Conservation (phyloP, 331 rosid genomes). For the Stylosanthes scabra region DNA sequence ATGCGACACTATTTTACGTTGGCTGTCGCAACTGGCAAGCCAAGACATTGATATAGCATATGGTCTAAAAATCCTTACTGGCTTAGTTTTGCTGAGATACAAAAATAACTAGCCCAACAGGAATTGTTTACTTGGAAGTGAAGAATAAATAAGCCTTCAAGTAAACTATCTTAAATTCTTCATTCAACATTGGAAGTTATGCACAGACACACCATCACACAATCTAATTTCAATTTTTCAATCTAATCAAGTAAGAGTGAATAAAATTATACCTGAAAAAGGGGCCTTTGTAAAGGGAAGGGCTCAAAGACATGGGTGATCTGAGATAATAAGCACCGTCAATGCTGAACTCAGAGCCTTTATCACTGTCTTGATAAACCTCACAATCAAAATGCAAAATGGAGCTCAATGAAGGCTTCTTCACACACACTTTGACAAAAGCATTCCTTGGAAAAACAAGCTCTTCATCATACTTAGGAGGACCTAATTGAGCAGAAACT, state of each 20-base stretch:
- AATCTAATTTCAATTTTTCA: no score
- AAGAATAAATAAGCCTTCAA: no score
- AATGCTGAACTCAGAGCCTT: conserved; percentile 53
- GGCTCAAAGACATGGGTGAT: conserved; percentile 42
- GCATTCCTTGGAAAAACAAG: conserved; percentile 55
- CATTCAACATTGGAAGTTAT: no score
- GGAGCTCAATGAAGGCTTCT: conserved; percentile 67
- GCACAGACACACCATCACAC: no score
- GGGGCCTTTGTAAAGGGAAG: conserved; percentile 71
- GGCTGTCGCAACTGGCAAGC: no score
- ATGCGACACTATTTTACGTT: no score
- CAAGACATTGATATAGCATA: neutral
- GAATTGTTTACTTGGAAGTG: no score
- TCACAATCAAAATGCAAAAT: conserved; percentile 77
- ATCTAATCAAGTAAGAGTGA: no score
- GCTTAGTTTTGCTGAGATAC: conserved; percentile 4
- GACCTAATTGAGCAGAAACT: conserved; percentile 70
- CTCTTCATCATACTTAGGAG: conserved; percentile 40
- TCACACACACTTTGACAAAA: conserved; percentile 76
- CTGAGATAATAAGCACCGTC: conserved; percentile 53
- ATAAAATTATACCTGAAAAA: conserved; percentile 49
- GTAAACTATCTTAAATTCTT: no score
- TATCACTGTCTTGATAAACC: conserved; percentile 39
- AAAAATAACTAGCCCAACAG: neutral
- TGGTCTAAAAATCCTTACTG: conserved; percentile 5